Conservation (phyloP, 164 flowering plant genomes). For the Aristolochia fimbriata region DNA sequence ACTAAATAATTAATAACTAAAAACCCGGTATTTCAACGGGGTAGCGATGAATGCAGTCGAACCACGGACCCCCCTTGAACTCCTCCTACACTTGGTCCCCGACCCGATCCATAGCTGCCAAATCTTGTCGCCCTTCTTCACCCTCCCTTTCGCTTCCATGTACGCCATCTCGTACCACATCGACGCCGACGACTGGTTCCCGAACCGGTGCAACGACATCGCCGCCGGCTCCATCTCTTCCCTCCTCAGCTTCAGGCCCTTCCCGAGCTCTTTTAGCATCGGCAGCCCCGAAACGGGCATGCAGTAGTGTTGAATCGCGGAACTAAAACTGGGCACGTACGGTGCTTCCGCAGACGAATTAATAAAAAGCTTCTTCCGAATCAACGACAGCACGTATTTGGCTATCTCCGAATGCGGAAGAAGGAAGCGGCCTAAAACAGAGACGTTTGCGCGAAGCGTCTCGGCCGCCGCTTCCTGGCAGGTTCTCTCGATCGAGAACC, state of each 20-base stretch:
- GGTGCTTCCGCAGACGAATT: conserved; percentile 25
- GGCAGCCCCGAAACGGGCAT: conserved; percentile 36
- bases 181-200: conserved; percentile 12
- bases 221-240: conserved; percentile 3
- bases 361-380: conserved; percentile 24
- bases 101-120: conserved; percentile 63
- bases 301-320: conserved; percentile 26
- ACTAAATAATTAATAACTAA: not conserved
- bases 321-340: conserved; percentile 28
- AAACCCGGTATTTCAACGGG: conserved; percentile 12
- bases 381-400: conserved; percentile 14
- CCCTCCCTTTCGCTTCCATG: conserved; percentile 12
- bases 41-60: conserved; percentile 26
- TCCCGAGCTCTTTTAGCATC: conserved; percentile 19
- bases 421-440: conserved; percentile 19
- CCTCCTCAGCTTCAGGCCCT: not conserved
- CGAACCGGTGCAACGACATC: conserved; percentile 9
- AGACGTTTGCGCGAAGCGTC: conserved; percentile 25
- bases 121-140: conserved; percentile 53
- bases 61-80: conserved; percentile 40
- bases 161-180: conserved; percentile 14
- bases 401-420: conserved; percentile 39
- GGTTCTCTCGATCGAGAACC: conserved; percentile 35
- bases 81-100: conserved; percentile 50
- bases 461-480: conserved; percentile 35